Evolutionary conservation across 768 basidiomycete species (phyloP).

Genomic region (Amanita molliuscula): DNA sequence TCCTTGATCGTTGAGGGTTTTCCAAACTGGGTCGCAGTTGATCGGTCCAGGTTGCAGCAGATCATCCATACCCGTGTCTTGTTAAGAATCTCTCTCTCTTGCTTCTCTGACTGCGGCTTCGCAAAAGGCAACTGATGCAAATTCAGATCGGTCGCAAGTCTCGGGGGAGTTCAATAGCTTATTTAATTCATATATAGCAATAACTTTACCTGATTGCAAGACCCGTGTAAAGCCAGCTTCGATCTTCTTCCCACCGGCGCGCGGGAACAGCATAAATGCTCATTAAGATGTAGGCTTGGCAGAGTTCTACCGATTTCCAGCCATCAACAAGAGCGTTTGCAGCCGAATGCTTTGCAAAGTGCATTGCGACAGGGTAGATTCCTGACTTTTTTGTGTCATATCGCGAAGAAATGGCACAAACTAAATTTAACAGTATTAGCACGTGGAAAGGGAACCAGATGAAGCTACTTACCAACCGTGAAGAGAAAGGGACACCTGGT

Average conservation of each 20-base stretch:
- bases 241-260: constrained; percentile 80
- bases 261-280: constrained; percentile 74
- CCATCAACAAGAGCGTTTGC: constrained; percentile 74
- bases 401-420: constrained; percentile 80
- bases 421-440: constrained; percentile 19
- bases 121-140: constrained; percentile 56
- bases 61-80: constrained; percentile 85
- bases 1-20: constrained; percentile 86
- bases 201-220: constrained; percentile 60
- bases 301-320: constrained; percentile 80
- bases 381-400: constrained; percentile 74
- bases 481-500: constrained; percentile 85
- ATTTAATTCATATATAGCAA: background rate
- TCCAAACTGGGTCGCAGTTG: constrained; percentile 81
- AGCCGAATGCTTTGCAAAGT: constrained; percentile 76
- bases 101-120: constrained; percentile 60
- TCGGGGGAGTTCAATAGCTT: constrained; percentile 14
- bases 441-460: background rate
- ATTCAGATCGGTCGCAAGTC: constrained; percentile 85
- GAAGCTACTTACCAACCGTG: constrained; percentile 57
- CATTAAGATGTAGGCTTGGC: constrained; percentile 88
- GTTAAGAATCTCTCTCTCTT: constrained; percentile 79
- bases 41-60: constrained; percentile 83
- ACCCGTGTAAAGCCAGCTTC: constrained; percentile 84
- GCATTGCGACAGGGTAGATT: constrained; percentile 83